phyloP scores from a whole-genome alignment of 768 basidiomycete species.

The Boletus barrowsii region DNA sequence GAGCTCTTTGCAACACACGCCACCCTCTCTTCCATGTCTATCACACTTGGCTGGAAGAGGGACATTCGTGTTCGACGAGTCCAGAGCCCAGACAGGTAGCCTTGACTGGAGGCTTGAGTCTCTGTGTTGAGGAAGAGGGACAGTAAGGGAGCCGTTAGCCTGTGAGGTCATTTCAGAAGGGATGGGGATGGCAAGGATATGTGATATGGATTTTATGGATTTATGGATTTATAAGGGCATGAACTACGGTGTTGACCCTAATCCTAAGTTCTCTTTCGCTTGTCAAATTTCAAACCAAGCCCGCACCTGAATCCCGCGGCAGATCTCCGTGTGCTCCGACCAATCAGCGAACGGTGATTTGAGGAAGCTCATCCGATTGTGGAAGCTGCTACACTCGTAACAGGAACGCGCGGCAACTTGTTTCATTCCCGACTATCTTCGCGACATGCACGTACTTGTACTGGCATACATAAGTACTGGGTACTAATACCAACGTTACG shows the following conservation, averaged over 20 bases:
- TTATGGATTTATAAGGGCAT: constrained; percentile 7
- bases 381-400: no score
- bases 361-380: not conserved
- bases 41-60: constrained; percentile 60
- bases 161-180: constrained; percentile 19
- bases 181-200: not conserved
- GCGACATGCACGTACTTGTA: no score
- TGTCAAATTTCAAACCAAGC: not conserved
- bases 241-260: not conserved
- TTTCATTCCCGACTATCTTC: no score
- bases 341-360: constrained; percentile 17
- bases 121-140: constrained; percentile 20
- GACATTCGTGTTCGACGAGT: constrained; percentile 38
- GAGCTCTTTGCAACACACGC: constrained; percentile 87
- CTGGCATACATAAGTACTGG: no score
- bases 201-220: not conserved
- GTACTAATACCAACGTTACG: no score
- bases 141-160: constrained; percentile 7
- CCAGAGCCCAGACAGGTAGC: constrained; percentile 67
- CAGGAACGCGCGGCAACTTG: no score
- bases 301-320: no score
- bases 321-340: not conserved
- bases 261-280: not conserved
- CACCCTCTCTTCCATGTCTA: constrained; percentile 49
- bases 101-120: constrained; percentile 22